Base-by-base conservation (phyloP, 257 asterid species). In the Avicennia marina region DNA sequence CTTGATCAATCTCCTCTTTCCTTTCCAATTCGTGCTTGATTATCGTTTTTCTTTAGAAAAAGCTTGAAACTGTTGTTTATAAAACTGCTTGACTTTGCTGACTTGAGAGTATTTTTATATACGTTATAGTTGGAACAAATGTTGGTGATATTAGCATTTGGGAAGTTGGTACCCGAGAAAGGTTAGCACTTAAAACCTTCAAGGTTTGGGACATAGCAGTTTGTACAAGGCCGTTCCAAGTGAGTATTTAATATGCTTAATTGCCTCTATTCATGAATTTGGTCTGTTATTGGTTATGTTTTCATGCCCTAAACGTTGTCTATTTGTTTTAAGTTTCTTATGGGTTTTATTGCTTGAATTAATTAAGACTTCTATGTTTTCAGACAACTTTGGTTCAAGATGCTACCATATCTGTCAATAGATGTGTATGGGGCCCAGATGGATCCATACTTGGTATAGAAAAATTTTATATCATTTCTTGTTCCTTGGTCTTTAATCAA, bases 121-220 rank as follows among this genome's bases (percentile, higher is more conserved):
- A 27, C 50, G 25, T 65, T 50, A 75, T 64, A 91, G 98, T 91
- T 82, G 98, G 98, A 71, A 91, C 98, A 46, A 91, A 86, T 72
- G 95, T 89, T 63, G 98, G 98, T 63, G 98, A 91, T 67, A 83
- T 91, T 58, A 89, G 95, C 86, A 83, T 91, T 38, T 91, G 98
- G 98, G 97, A 91, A 72, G 95, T 89, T 69, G 95, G 97, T 38
- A 79, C 95, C 46, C 82, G 89, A 29, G 98, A 91, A 56, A 81
- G 97, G 75, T 67, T 91, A 72, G 87, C 90, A n/a, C 90, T 85
- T 45, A 91, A 77, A 70, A 62, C 67, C 69, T 91, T 91, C 66
- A 91, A 86, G 78, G 93, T 91, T 26, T 91, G 97, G 97, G 88
- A 91, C 63, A 53, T 89, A 68, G 76, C 95, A 42, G 75, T 81